Percentiles rank a stretch among this genome's conserved stretches.
Conservation (phyloP, 768 basidiomycete species). For the Russula dissimulans region DNA sequence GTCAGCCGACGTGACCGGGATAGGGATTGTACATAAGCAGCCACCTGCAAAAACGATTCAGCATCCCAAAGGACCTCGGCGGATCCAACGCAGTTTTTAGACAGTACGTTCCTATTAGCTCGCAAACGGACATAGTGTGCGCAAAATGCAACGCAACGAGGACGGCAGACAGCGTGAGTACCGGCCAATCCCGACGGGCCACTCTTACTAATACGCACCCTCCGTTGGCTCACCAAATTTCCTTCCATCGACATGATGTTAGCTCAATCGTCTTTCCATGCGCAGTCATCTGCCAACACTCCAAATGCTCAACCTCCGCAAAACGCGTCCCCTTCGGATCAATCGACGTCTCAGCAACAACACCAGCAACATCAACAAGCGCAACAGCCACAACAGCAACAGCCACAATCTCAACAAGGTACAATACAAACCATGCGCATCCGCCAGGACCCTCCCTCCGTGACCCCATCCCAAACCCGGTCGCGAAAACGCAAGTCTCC, state of each 20-base stretch:
- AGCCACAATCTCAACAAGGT: slow-evolving; percentile 8
- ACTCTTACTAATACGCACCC: slow-evolving; percentile 28
- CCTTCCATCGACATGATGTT: slow-evolving; percentile 25
- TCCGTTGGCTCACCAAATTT: slow-evolving; percentile 22
- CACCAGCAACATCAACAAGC: slow-evolving; percentile 17
- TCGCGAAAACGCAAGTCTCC: slow-evolving; percentile 66
- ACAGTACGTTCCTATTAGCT: background rate
- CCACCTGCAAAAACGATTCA: background rate
- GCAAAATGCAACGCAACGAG: background rate
- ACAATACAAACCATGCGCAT: slow-evolving; percentile 44
- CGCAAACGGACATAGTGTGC: background rate
- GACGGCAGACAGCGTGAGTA: slow-evolving; percentile 17
- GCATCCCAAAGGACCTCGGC: slow-evolving; percentile 3
- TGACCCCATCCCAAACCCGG: slow-evolving; percentile 34
- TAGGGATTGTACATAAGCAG: slow-evolving; percentile 13
- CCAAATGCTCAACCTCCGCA: slow-evolving; percentile 4
- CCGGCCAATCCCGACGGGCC: slow-evolving; percentile 18
- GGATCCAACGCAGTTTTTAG: background rate
- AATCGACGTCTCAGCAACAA: slow-evolving; percentile 3
- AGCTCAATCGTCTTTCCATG: slow-evolving; percentile 25
- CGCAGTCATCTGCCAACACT: slow-evolving; percentile 21
- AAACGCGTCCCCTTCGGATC: slow-evolving; percentile 5
- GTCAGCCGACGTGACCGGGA: background rate
- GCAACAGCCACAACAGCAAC: slow-evolving; percentile 19
- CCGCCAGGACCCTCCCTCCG: slow-evolving; percentile 43